Evolutionary conservation across 2,329 filamentous ascomycete species (phyloP).

Genomic region (Tympanopsis confertula): DNA sequence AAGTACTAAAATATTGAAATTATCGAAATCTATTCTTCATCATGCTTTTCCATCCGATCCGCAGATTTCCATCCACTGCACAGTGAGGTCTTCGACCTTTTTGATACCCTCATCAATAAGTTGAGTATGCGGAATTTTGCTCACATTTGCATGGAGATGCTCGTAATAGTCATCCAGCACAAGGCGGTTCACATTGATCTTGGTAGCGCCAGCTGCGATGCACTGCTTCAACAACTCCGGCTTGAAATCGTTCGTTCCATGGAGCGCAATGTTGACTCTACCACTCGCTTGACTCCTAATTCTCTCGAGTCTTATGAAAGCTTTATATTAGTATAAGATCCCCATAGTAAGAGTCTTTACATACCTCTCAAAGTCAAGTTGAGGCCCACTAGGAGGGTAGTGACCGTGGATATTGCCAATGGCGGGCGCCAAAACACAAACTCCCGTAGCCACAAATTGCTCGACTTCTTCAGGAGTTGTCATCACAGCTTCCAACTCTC

Average conservation of each 20-base stretch:
- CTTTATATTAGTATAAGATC: not conserved
- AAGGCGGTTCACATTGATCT: conserved; percentile 35
- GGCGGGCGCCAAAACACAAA: conserved; percentile 55
- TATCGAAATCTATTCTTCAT: too few species aligned
- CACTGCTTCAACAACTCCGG: conserved; percentile 27
- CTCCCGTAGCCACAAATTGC: conserved; percentile 53
- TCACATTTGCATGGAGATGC: conserved; percentile 20
- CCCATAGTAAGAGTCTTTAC: not conserved
- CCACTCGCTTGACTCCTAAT: conserved; percentile 18
- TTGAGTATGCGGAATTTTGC: conserved; percentile 12
- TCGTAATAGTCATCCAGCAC: conserved; percentile 25
- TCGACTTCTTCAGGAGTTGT: conserved; percentile 51
- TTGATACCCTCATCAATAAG: conserved; percentile 27
- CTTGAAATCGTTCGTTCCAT: conserved; percentile 35
- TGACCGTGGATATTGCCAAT: conserved; percentile 61
- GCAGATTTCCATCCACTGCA: not conserved
- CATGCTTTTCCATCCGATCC: not conserved
- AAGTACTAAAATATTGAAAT: too few species aligned
- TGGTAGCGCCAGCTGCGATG: conserved; percentile 30
- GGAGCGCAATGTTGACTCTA: conserved; percentile 28
- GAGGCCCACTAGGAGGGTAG: conserved; percentile 21
- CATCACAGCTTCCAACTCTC: conserved; percentile 46
- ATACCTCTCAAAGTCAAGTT: conserved; percentile 1
- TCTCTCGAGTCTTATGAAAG: conserved; percentile 9
- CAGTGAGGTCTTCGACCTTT: not conserved